Conservation (phyloP, 148 eudicot species). For the Vaccinium myrtillus region DNA sequence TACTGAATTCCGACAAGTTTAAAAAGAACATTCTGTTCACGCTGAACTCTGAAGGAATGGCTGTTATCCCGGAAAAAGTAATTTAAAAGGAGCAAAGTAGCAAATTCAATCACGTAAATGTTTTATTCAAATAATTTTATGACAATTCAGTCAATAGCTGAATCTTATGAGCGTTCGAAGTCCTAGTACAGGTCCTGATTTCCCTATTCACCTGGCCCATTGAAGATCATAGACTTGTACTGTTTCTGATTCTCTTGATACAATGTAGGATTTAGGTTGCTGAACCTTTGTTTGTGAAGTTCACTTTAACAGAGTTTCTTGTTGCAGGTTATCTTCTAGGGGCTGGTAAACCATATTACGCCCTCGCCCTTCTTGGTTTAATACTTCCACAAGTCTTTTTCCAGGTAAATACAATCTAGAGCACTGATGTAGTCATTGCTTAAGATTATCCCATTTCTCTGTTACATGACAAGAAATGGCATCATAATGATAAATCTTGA, state of each 20-base stretch:
- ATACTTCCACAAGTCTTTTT: slow-evolving; percentile 86
- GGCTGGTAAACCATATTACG: slow-evolving; percentile 77
- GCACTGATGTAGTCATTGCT: background rate
- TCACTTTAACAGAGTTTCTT: slow-evolving; percentile 7
- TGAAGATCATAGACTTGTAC: background rate
- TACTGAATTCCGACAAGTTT: background rate
- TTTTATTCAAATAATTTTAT: background rate
- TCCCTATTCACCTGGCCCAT: background rate
- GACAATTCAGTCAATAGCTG: background rate
- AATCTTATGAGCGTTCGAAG: background rate
- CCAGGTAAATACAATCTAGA: slow-evolving; percentile 54
- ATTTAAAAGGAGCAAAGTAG: background rate
- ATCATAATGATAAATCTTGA: background rate
- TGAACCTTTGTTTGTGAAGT: background rate
- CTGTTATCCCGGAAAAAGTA: background rate
- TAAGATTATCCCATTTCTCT: background rate
- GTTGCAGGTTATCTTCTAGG: slow-evolving; percentile 87
- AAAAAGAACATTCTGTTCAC: background rate
- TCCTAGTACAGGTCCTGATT: background rate
- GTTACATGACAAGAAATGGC: background rate
- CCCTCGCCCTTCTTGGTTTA: slow-evolving; percentile 70
- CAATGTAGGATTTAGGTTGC: background rate
- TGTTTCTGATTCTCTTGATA: background rate
- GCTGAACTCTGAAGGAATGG: background rate
- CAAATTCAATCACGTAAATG: background rate